Base-by-base conservation (phyloP, 805 yeast species). In the Saturnispora sekii region DNA sequence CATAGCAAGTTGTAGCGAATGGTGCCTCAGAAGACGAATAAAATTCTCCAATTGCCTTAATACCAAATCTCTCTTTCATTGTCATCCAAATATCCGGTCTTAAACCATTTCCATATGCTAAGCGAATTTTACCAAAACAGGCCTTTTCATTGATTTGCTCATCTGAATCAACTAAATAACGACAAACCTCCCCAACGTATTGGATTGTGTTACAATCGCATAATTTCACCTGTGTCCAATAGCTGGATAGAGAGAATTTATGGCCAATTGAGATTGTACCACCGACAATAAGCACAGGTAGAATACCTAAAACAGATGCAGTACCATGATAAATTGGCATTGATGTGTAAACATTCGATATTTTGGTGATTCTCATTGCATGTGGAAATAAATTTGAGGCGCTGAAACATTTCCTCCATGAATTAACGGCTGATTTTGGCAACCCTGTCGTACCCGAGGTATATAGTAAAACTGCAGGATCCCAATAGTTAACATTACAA, bases 311-410 rank as follows among this genome's bases (percentile, higher is more conserved):
- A 63, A 87, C 73, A 0, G 96, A 84, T 3, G 96, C 97, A 0
- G 97, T 89, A 1, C 96, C 86, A 62, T 89, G 97, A 59, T 90
- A 89, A 48, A 90, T 67, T 1, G 97, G 97, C 97, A 89, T 89
- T 1, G 96, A 85, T 0, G 96, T 85, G 65, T 83, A 84, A 9
- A 86, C 79, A 10, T 72, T 74, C 12, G 84, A 76, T 4, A 66
- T 59, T 5, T 61, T 49, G n/a, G 66, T 61, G 52, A 86, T 69
- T 48, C 77, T 73, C 66, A 83, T 73, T 35, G 85, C 80, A 51
- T 72, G 72, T 1, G 86, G 85, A 57, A 86, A 88, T 21, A 85
- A 58, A 2, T 71, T 63, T 1, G 86, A 66, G 1, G 95, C 95
- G 67, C 83, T 68, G 39, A 72, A 74, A 6, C 84, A 74, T 62